Percentiles rank a stretch among this genome's conserved stretches.
Evolutionary conservation across 2,329 filamentous ascomycete genomes (phyloP).

Genomic region (Albifimbria verrucaria): DNA sequence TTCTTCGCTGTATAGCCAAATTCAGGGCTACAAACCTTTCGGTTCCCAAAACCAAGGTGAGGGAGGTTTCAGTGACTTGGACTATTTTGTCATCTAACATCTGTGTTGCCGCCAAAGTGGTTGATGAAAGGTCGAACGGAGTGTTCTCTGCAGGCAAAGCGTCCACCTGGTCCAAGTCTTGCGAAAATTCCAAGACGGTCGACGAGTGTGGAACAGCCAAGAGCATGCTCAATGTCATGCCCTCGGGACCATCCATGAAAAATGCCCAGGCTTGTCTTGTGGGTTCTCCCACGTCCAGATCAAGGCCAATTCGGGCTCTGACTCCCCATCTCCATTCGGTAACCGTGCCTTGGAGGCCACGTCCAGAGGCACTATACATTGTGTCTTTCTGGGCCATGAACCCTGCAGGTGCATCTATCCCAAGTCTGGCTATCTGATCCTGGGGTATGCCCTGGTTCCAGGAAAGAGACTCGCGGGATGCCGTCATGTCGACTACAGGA

Average conservation of each 20-base stretch:
- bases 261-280: slow-evolving; percentile 55
- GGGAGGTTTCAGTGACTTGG: slow-evolving; percentile 51
- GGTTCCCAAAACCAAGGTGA: slow-evolving; percentile 35
- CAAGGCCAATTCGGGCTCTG: slow-evolving; percentile 62
- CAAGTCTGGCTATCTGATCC: background rate
- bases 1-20: background rate
- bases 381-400: slow-evolving; percentile 40
- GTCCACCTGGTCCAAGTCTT: slow-evolving; percentile 42
- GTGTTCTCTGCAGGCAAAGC: slow-evolving; percentile 38
- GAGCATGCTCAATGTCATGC: slow-evolving; percentile 32
- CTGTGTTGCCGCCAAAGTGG: slow-evolving; percentile 47
- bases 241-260: slow-evolving; percentile 16
- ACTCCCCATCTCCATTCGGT: slow-evolving; percentile 68
- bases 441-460: slow-evolving; percentile 8
- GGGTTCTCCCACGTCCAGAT: slow-evolving; percentile 47
- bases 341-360: slow-evolving; percentile 59
- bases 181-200: slow-evolving; percentile 44
- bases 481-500: slow-evolving; percentile 53
- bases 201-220: slow-evolving; percentile 48
- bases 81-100: slow-evolving; percentile 35
- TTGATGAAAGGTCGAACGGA: slow-evolving; percentile 48
- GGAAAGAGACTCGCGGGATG: slow-evolving; percentile 35
- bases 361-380: slow-evolving; percentile 65
- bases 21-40: slow-evolving; percentile 26
- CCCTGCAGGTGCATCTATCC: background rate